Base-by-base conservation (phyloP, 2,329 filamentous ascomycete genomes). In the Aspergillus fumigatus region DNA sequence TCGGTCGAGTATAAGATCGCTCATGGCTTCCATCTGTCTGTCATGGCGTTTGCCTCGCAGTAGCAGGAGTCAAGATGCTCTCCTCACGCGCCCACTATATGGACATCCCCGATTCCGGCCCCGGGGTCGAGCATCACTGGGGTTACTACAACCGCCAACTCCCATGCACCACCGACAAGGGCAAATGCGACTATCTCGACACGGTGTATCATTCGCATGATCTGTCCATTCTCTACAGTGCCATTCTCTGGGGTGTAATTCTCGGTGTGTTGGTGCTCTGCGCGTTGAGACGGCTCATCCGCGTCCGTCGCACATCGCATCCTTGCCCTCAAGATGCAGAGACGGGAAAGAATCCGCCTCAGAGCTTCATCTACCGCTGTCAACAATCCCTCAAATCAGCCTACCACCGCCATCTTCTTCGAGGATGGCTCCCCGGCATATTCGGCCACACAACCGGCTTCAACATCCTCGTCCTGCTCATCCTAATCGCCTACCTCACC, bases 371-470 rank as follows among this genome's bases (percentile, higher is more conserved):
- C 45, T 65, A 65, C 48, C 62, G 71, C n/a, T 29, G 78, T 8
- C 66, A 68, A 10, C 69, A 68, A 40, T 72, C 82, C 3, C 55
- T 79, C 19, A 66, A 73, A 14, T 72, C 82, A 0, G 67, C 73
- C 3, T 66, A 71, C 14, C 77, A 84, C 19, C 77, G 74, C 29
- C 80, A 82, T 63, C 76, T 91, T 2, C 80, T 91, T 1, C 84
- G 84, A 0, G 86, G 89, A 62, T 78, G 80, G 3, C 71, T 80
- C 2, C 75, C 79, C 19, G 64, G 71, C 21, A 64, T 90, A 52
- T 90, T 92, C 62, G 87, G 88, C 27, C 80, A 84, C 58, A 85
- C 86, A 1, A 89, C 86, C 0, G 80, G 88, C 21, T 77, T 90
- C 6, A 88, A 92, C 67, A 79, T 91, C 3, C 64, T 84, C 23